These are phyloP conservation scores for Emmonsiellopsis sp. DNA, from an alignment of 2,329 filamentous ascomycete species.

Conservation along the genomic window DNA sequence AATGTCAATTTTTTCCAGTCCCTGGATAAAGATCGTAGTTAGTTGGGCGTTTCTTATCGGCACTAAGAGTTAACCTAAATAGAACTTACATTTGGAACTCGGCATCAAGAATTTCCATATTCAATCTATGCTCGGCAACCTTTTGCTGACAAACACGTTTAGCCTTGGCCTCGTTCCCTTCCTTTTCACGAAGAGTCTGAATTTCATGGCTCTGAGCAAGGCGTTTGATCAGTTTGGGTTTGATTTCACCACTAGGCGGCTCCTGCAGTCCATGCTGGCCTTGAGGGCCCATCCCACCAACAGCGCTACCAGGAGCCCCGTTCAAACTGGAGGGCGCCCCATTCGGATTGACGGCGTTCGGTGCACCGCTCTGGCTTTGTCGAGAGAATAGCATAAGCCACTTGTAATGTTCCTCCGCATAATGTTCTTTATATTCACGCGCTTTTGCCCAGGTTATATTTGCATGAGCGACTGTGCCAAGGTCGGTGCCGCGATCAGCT, in stretches of 20 bases:
- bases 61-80: neutral
- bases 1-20: constrained; percentile 99
- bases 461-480: constrained; percentile 83
- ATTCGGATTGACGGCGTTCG: constrained; percentile 30
- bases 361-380: constrained; percentile 45
- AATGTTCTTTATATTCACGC: constrained; percentile 81
- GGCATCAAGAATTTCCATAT: constrained; percentile 97
- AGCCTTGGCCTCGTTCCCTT: constrained; percentile 94
- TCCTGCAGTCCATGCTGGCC: constrained; percentile 66
- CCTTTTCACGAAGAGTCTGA: constrained; percentile 80
- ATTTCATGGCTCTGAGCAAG: constrained; percentile 89
- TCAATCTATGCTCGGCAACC: constrained; percentile 83
- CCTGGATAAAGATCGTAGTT: constrained; percentile 40
- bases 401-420: constrained; percentile 90
- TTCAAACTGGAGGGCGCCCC: constrained; percentile 56
- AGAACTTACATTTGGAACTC: constrained; percentile 92
- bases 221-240: constrained; percentile 94
- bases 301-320: constrained; percentile 57
- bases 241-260: constrained; percentile 63
- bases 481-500: constrained; percentile 88
- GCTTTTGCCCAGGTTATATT: constrained; percentile 83
- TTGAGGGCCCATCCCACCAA: constrained; percentile 69
- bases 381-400: constrained; percentile 99
- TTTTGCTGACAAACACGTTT: constrained; percentile 96
- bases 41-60: constrained; percentile 10